phyloP scores from a whole-genome alignment of 192 early-diverging fungal species.

The Phlyctochytrium bullatum region DNA sequence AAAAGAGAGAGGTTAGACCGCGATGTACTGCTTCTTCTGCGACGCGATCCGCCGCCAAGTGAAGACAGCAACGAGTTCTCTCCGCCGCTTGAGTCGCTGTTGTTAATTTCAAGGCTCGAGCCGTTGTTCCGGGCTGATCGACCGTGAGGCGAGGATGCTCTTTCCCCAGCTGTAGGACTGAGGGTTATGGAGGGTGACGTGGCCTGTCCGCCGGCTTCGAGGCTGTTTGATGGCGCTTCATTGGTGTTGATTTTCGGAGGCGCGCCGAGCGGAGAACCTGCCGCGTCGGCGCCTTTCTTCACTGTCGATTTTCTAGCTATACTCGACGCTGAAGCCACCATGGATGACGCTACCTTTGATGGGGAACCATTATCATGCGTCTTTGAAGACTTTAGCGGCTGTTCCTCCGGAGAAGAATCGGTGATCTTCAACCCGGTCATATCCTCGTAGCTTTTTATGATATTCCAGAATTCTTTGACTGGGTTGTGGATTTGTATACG shows the following conservation, averaged over 20 bases:
- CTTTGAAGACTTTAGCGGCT: neutral
- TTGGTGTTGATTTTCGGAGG: neutral
- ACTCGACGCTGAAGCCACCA: neutral
- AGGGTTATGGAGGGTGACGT: neutral
- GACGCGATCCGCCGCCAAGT: neutral
- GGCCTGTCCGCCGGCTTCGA: no score
- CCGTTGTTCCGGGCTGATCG: neutral
- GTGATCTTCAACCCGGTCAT: neutral
- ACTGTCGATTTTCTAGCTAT: neutral
- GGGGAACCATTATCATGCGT: no score
- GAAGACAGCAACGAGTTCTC: conserved; percentile 7
- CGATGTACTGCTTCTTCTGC: neutral
- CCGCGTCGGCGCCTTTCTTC: no score
- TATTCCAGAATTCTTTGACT: conserved; percentile 12
- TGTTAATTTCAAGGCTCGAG: neutral
- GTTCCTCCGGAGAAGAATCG: neutral
- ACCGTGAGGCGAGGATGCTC: neutral
- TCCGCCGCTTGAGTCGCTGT: neutral
- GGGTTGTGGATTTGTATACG: conserved; percentile 24
- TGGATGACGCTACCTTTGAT: neutral
- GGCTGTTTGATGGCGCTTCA: no score
- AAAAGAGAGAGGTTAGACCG: conserved; percentile 5
- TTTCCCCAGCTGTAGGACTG: neutral
- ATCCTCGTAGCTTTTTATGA: neutral
- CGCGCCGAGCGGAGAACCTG: no score